These are phyloP conservation scores for Pseudocercospora musae DNA, from an alignment of 2,329 filamentous ascomycete species.

Conservation along the genomic window DNA sequence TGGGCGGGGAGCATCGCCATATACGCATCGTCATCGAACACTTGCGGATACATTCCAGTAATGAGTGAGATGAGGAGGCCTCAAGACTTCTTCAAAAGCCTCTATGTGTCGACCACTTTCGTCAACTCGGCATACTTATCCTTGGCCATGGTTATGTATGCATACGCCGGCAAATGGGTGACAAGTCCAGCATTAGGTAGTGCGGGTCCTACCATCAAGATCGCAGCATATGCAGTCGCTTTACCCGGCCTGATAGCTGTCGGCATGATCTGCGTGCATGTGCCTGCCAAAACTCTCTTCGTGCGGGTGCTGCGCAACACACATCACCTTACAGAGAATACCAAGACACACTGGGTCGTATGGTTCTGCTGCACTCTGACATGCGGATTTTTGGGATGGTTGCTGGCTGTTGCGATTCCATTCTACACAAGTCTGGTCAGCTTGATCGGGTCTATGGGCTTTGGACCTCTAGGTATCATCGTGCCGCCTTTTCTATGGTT, in stretches of 20 bases:
- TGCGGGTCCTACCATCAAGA: slow-evolving; percentile 43
- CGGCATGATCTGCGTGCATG: slow-evolving; percentile 21
- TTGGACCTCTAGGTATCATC: slow-evolving; percentile 8
- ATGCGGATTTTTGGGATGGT: slow-evolving; percentile 12
- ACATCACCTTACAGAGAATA: slow-evolving; percentile 19
- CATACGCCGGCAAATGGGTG: slow-evolving; percentile 46
- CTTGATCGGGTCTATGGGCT: slow-evolving; percentile 18
- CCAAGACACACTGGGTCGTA: slow-evolving; percentile 16
- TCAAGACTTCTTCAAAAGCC: slow-evolving; percentile 30
- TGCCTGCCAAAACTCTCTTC: slow-evolving; percentile 24
- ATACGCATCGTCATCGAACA: slow-evolving; percentile 39
- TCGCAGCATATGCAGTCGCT: slow-evolving; percentile 42
- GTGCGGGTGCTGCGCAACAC: slow-evolving; percentile 20
- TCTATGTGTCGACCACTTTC: slow-evolving; percentile 27
- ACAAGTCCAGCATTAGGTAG: slow-evolving; percentile 47
- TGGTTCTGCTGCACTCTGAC: slow-evolving; percentile 17
- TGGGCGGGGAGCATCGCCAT: slow-evolving; percentile 13
- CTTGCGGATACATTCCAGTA: slow-evolving; percentile 37
- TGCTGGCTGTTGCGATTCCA: slow-evolving; percentile 19
- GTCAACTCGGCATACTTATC: slow-evolving; percentile 32
- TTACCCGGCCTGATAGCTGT: slow-evolving; percentile 19
- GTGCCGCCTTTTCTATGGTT: slow-evolving; percentile 17
- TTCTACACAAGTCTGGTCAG: slow-evolving; percentile 19
- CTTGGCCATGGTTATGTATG: slow-evolving; percentile 44
- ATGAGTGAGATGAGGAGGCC: slow-evolving; percentile 39